A percentile compares a stretch with the other conserved stretches of the same genome.
Evolutionary conservation across 2,329 filamentous ascomycete species (phyloP).

Genomic region (Coniochaeta sp.): DNA sequence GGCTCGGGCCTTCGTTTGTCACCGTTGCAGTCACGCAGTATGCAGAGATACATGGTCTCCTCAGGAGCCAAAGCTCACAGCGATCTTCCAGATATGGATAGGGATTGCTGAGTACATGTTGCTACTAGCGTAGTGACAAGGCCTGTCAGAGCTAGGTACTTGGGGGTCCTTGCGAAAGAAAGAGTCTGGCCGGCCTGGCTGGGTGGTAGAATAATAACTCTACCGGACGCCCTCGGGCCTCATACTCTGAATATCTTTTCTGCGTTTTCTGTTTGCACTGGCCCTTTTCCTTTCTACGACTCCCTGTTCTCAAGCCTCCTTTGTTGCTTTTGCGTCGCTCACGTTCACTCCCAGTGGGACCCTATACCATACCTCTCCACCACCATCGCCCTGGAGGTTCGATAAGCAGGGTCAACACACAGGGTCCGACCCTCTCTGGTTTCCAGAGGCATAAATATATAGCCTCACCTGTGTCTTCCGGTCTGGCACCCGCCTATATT

Average conservation of each 20-base stretch:
- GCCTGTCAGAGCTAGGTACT: not conserved
- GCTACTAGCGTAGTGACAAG: not conserved
- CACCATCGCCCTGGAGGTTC: not conserved
- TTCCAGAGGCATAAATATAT: slow-evolving; percentile 23
- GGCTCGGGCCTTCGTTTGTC: not conserved
- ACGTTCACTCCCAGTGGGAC: not conserved
- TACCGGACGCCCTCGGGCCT: not conserved
- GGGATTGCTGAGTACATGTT: not conserved
- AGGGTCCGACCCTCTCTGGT: not conserved
- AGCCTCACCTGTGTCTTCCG: slow-evolving; percentile 18
- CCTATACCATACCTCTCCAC: not conserved
- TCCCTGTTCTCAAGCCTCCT: not conserved
- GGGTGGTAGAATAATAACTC: not conserved
- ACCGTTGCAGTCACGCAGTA: not conserved
- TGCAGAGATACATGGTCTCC: not conserved
- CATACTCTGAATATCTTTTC: not conserved
- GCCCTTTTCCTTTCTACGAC: not conserved
- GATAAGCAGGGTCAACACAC: no score
- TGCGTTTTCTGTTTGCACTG: not conserved
- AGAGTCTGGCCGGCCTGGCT: not conserved
- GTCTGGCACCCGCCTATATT: slow-evolving; percentile 12
- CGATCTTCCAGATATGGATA: not conserved
- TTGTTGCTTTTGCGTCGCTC: not conserved
- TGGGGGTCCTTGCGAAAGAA: not conserved
- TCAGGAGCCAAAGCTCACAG: not conserved